These are phyloP conservation scores for Candida freyschussii DNA, from an alignment of 1,139 yeast species.

Conservation along the genomic window DNA sequence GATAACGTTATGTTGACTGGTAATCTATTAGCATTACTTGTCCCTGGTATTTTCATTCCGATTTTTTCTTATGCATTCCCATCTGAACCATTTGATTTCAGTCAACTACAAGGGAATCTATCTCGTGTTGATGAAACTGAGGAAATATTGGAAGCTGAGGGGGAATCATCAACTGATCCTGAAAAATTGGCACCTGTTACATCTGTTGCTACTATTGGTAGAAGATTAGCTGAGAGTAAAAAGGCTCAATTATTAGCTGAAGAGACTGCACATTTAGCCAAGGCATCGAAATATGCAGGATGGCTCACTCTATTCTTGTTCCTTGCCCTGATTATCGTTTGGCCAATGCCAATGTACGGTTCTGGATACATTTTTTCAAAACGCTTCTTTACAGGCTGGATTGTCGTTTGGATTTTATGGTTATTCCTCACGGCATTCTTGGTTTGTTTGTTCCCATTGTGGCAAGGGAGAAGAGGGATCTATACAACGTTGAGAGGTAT, in stretches of 20 bases:
- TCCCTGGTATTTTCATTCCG: conserved; percentile 70
- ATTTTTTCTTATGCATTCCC: conserved; percentile 57
- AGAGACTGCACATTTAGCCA: conserved; percentile 41
- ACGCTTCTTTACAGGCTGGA: conserved; percentile 78
- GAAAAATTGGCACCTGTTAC: conserved; percentile 35
- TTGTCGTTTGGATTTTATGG: conserved; percentile 71
- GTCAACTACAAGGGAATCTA: conserved; percentile 45
- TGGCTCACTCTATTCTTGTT: conserved; percentile 53
- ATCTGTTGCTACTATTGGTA: conserved; percentile 35
- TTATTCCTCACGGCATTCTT: conserved; percentile 51
- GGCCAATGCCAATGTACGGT: conserved; percentile 94
- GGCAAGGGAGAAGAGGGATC: conserved; percentile 66
- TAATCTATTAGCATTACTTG: conserved; percentile 71
- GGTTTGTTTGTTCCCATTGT: conserved; percentile 57
- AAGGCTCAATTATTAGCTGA: conserved; percentile 35
- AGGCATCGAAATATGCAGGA: conserved; percentile 53
- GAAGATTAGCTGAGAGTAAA: conserved; percentile 37
- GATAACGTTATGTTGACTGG: conserved; percentile 86
- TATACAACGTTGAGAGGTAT: conserved; percentile 63
- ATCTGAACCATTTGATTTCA: conserved; percentile 75
- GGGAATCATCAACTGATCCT: conserved; percentile 30
- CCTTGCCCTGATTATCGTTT: conserved; percentile 55
- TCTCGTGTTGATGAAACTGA: conserved; percentile 64
- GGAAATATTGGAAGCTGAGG: conserved; percentile 43
- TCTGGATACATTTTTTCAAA: conserved; percentile 64